Percentiles rank a stretch among this genome's conserved stretches.
phyloP scores from a whole-genome alignment of 495 filamentous ascomycete genomes.

The Penicillium robsamsonii region DNA sequence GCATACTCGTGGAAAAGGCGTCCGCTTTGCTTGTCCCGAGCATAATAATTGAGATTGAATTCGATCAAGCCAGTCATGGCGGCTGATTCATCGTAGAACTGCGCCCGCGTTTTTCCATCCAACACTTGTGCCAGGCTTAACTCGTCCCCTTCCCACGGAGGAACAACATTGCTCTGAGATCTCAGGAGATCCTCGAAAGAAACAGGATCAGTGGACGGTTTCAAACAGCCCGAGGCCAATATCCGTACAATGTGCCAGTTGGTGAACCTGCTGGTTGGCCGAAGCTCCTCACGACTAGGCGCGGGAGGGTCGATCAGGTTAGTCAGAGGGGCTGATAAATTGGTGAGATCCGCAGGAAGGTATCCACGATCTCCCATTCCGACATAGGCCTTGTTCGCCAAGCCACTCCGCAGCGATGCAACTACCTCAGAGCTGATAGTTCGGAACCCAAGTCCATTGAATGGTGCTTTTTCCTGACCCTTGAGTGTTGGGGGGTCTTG shows the following conservation, averaged over 20 bases:
- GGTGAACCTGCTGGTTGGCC: slow-evolving; percentile 34
- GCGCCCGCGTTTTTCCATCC: slow-evolving; percentile 24
- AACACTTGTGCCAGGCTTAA: slow-evolving; percentile 23
- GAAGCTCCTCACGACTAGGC: slow-evolving; percentile 15
- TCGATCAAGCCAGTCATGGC: slow-evolving; percentile 40
- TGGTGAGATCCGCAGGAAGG: slow-evolving; percentile 24
- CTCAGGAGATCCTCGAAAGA: slow-evolving; percentile 39
- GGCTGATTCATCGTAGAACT: slow-evolving; percentile 39
- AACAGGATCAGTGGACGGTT: slow-evolving; percentile 38
- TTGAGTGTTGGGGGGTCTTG: slow-evolving; percentile 13
- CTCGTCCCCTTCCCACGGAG: slow-evolving; percentile 33
- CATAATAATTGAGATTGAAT: slow-evolving; percentile 33
- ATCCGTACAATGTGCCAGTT: slow-evolving; percentile 53
- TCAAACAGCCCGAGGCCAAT: slow-evolving; percentile 46
- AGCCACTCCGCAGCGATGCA: slow-evolving; percentile 49
- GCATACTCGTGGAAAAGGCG: slow-evolving; percentile 32
- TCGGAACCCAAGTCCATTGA: slow-evolving; percentile 45
- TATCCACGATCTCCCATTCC: slow-evolving; percentile 30
- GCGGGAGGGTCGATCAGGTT: slow-evolving; percentile 24
- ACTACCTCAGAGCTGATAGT: slow-evolving; percentile 61
- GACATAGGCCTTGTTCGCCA: slow-evolving; percentile 42
- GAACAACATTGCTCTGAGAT: slow-evolving; percentile 34
- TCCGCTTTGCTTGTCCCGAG: slow-evolving; percentile 24
- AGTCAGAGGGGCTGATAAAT: slow-evolving; percentile 23
- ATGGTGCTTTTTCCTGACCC: slow-evolving; percentile 26